Evolutionary conservation across 345 rosid species (phyloP).

Genomic region (Eutrema heterophyllum): DNA sequence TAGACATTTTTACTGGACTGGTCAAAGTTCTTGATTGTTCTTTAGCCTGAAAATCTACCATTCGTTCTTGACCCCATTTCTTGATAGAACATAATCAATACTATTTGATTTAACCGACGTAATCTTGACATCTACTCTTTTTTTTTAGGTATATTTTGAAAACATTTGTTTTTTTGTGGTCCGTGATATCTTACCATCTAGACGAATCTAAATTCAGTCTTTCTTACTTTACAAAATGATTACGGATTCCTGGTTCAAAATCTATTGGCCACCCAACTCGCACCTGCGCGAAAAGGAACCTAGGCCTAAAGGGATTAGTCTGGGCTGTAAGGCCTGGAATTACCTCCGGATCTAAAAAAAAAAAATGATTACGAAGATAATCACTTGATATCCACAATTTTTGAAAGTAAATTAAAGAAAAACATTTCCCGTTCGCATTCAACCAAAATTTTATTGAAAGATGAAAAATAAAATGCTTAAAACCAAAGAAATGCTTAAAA

Average conservation of each 20-base stretch:
- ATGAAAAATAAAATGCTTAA: neutral
- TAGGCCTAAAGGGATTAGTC: too few relatives aligned
- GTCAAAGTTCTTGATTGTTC: slow-evolving; percentile 2
- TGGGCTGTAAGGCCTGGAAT: too few relatives aligned
- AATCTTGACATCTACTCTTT: neutral
- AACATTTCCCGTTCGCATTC: neutral
- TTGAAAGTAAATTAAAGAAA: neutral
- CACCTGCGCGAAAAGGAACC: too few relatives aligned
- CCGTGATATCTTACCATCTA: neutral
- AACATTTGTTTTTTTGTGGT: neutral
- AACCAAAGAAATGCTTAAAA: neutral
- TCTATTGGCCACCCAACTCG: too few relatives aligned
- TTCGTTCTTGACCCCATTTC: slow-evolving; percentile 7
- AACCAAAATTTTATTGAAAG: neutral
- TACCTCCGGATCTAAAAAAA: too few relatives aligned
- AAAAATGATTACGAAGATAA: neutral
- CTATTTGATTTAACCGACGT: slow-evolving; percentile 7
- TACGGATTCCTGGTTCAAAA: too few relatives aligned
- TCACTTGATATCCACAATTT: neutral
- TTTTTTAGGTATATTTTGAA: neutral
- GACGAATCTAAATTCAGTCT: neutral
- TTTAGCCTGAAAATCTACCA: neutral
- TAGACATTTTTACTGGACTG: neutral
- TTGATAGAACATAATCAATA: slow-evolving; percentile 17
- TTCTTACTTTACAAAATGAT: too few relatives aligned